These are phyloP conservation scores for Lagenidium sp. DNA, from an alignment of 352 stramenopile genomes.

Conservation along the genomic window DNA sequence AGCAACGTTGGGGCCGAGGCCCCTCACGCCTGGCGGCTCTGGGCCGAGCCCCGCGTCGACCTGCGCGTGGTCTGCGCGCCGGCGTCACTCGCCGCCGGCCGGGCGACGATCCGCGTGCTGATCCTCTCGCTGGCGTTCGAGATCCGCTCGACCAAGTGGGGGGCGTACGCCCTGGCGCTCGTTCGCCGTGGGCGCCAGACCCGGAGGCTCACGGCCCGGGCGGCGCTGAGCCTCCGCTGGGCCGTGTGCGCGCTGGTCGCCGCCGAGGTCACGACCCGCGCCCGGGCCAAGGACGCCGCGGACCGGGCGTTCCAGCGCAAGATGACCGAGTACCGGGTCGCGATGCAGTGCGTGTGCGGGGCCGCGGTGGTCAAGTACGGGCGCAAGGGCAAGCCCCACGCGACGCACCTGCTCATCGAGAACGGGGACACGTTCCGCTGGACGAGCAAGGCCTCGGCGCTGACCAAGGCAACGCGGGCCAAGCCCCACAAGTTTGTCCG, in stretches of 20 bases:
- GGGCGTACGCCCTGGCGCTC: constrained; percentile 62
- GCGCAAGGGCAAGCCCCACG: constrained; percentile 70
- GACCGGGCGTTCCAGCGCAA: constrained; percentile 60
- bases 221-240: constrained; percentile 50
- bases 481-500: constrained; percentile 47
- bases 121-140: constrained; percentile 54
- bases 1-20: background rate
- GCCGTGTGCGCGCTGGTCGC: constrained; percentile 48
- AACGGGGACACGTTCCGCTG: constrained; percentile 73
- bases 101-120: constrained; percentile 19
- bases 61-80: constrained; percentile 25
- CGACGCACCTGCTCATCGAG: constrained; percentile 63
- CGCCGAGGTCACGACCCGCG: constrained; percentile 28
- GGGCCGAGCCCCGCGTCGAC: constrained; percentile 34
- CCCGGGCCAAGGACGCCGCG: constrained; percentile 27
- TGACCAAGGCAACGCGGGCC: constrained; percentile 10
- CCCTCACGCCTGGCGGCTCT: constrained; percentile 10
- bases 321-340: constrained; percentile 80
- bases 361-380: constrained; percentile 71
- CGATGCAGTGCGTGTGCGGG: constrained; percentile 67
- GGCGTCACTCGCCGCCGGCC: constrained; percentile 11
- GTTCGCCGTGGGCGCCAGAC: constrained; percentile 23
- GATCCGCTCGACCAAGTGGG: constrained; percentile 74
- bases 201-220: constrained; percentile 17
- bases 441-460: constrained; percentile 56